Conservation (phyloP, 2,329 filamentous ascomycete genomes). For the Orbilia oligospora region DNA sequence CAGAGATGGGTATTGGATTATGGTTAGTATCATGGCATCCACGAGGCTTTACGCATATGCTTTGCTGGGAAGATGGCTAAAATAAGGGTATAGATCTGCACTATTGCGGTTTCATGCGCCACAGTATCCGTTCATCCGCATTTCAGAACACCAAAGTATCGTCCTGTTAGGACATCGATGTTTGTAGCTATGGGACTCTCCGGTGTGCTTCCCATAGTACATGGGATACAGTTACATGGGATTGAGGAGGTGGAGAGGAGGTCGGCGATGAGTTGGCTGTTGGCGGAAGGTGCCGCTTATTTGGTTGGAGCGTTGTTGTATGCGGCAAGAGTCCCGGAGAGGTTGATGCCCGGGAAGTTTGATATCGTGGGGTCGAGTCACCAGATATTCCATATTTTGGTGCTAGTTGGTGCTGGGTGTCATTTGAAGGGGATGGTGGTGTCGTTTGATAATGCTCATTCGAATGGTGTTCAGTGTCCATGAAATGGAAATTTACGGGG, state of each 20-base stretch:
- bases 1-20: constrained; percentile 80
- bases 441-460: constrained; percentile 89
- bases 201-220: constrained; percentile 84
- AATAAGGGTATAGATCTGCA: constrained; percentile 75
- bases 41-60: not conserved
- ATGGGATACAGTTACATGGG: constrained; percentile 80
- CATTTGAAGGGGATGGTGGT: constrained; percentile 85
- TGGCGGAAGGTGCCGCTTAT: constrained; percentile 85
- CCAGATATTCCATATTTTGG: constrained; percentile 94
- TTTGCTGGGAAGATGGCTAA: constrained; percentile 6
- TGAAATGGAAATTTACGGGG: not conserved
- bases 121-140: constrained; percentile 82
- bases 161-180: constrained; percentile 88
- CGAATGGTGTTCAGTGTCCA: constrained; percentile 63
- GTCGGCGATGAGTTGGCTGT: constrained; percentile 85
- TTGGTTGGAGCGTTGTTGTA: constrained; percentile 88
- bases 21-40: constrained; percentile 71
- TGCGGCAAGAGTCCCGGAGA: constrained; percentile 88
- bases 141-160: constrained; percentile 86
- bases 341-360: constrained; percentile 81
- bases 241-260: constrained; percentile 76
- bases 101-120: constrained; percentile 82
- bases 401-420: constrained; percentile 83
- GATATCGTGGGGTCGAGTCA: constrained; percentile 95
- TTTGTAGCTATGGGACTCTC: constrained; percentile 90